Conservation (phyloP, 176 grass and related monocot species). For the Phragmites australis region DNA sequence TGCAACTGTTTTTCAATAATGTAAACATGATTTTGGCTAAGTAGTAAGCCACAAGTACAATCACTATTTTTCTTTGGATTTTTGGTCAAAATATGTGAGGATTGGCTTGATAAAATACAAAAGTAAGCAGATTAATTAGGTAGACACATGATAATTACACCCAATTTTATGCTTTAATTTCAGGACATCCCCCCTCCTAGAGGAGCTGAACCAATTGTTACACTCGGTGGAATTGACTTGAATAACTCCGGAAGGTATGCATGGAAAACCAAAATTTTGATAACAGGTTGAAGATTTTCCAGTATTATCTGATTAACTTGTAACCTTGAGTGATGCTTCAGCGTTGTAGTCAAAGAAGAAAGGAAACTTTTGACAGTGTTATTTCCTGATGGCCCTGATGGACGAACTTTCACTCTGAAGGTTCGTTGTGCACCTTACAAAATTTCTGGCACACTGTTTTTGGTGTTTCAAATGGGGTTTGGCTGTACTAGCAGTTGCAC, state of each 20-base stretch:
- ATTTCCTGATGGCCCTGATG: conserved; percentile 90
- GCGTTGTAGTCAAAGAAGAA: conserved; percentile 95
- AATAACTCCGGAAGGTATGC: conserved; percentile 95
- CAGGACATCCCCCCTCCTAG: conserved; percentile 64
- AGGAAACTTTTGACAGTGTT: conserved; percentile 86
- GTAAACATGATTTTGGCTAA: conserved; percentile 5
- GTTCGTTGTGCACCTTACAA: conserved; percentile 43
- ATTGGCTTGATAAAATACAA: conserved; percentile 4
- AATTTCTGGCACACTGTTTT: conserved; percentile 9
- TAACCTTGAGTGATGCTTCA: conserved; percentile 53
- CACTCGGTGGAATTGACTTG: conserved; percentile 89
- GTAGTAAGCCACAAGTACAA: conserved; percentile 2
- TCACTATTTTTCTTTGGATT: conserved; percentile 19
- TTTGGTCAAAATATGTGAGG: conserved; percentile 16
- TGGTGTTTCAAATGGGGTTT: neutral
- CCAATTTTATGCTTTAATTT: conserved; percentile 47
- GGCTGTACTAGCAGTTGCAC: neutral
- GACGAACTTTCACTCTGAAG: conserved; percentile 89
- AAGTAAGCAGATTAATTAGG: conserved; percentile 2
- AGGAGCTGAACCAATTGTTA: conserved; percentile 75
- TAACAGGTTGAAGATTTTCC: conserved; percentile 10
- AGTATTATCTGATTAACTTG: conserved; percentile 23
- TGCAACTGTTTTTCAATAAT: neutral
- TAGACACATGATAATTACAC: conserved; percentile 21
- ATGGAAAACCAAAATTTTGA: conserved; percentile 26